These are phyloP conservation scores for Aspergillus calidoustus DNA, from an alignment of 2,329 filamentous ascomycete genomes.

Conservation along the genomic window DNA sequence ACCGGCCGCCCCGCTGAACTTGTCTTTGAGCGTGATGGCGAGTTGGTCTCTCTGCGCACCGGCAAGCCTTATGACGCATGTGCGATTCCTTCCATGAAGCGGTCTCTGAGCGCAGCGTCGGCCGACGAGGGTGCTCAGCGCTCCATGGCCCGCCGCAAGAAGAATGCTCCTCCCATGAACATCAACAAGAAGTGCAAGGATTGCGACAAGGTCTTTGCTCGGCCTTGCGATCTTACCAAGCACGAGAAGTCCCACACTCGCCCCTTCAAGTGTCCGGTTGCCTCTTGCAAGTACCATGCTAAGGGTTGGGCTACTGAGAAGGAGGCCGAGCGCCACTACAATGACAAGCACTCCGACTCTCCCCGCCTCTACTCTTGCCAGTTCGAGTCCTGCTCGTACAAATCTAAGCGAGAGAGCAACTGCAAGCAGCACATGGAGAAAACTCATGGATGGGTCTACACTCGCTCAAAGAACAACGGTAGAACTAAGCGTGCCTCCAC, in stretches of 20 bases:
- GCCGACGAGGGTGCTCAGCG: slow-evolving; percentile 80
- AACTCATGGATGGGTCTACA: slow-evolving; percentile 86
- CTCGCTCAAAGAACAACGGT: slow-evolving; percentile 90
- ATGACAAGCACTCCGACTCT: slow-evolving; percentile 87
- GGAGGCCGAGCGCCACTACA: slow-evolving; percentile 92
- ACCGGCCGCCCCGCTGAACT: slow-evolving; percentile 85
- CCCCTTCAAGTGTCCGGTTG: slow-evolving; percentile 87
- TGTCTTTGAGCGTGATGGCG: slow-evolving; percentile 79
- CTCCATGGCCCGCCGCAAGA: slow-evolving; percentile 95
- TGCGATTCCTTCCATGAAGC: slow-evolving; percentile 54
- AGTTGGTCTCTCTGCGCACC: slow-evolving; percentile 76
- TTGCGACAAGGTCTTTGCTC: slow-evolving; percentile 92
- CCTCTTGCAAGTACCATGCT: slow-evolving; percentile 85
- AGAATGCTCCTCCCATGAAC: slow-evolving; percentile 85
- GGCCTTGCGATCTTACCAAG: slow-evolving; percentile 96
- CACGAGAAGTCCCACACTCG: slow-evolving; percentile 98
- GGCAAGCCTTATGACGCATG: slow-evolving; percentile 63
- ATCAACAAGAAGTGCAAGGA: slow-evolving; percentile 79
- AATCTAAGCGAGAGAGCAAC: slow-evolving; percentile 94
- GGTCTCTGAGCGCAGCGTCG: slow-evolving; percentile 59
- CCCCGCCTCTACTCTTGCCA: slow-evolving; percentile 83
- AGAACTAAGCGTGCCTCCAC: slow-evolving; percentile 46
- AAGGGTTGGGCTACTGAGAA: slow-evolving; percentile 97
- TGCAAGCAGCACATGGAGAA: slow-evolving; percentile 99
- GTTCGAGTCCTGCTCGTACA: slow-evolving; percentile 84